Conservation (phyloP, 2,329 filamentous ascomycete genomes). For the Penicillium verrucosum region DNA sequence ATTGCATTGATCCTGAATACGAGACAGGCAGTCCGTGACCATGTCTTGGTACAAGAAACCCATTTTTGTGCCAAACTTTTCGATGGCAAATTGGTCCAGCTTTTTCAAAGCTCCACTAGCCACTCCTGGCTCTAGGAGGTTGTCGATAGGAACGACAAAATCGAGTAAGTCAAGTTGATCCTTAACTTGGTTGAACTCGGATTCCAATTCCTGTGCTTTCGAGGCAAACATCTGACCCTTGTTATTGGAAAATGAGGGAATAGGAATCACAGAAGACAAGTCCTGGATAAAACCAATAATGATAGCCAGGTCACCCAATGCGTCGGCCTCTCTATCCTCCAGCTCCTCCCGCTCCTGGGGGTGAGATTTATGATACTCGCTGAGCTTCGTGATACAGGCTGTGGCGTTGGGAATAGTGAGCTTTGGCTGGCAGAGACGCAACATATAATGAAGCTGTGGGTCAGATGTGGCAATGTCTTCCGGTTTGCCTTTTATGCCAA, state of each 20-base stretch:
- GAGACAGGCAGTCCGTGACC: not conserved
- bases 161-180: not conserved
- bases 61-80: not conserved
- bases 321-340: not conserved
- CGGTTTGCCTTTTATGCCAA: not conserved
- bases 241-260: not conserved
- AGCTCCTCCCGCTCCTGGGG: not conserved
- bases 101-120: not conserved
- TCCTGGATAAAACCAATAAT: not conserved
- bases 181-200: not conserved
- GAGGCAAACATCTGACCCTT: not conserved
- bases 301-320: not conserved
- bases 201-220: not conserved
- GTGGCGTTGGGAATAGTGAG: not conserved
- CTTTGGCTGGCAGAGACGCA: not conserved
- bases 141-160: not conserved
- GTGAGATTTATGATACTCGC: not conserved
- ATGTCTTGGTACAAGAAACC: not conserved
- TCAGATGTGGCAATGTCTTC: not conserved
- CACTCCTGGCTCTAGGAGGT: not conserved
- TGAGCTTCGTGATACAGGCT: not conserved
- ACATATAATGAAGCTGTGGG: not conserved
- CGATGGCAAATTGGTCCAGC: not conserved
- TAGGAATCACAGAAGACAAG: not conserved
- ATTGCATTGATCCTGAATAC: not conserved